Base-by-base conservation (phyloP, 116 monocot genomes). In the Trichopus zeylanicus region DNA sequence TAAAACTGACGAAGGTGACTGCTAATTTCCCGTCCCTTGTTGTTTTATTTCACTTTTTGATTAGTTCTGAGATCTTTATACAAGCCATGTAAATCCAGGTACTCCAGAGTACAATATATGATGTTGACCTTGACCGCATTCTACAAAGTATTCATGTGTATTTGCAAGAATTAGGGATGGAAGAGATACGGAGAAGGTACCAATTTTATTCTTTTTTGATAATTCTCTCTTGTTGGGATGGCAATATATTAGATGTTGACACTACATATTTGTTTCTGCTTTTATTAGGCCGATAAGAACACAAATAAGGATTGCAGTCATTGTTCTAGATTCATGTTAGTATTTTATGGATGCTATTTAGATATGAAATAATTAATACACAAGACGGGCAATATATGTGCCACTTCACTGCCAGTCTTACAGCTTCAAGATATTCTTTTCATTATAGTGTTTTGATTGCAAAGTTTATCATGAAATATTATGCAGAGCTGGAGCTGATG, bases 151-250 rank as follows among this genome's bases (percentile, higher is more conserved):
- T 98, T 61, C 98, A 98, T 66, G 64, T 98, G 11, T 98, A 98
- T 73, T 73, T 98, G 70, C 98, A 98, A 98, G 91, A 98, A 26
- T 69, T 98, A 27, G 98, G 98, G 39, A 98, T 98, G 98, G 98
- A 98, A 75, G 98, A 98, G 71, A 98, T 98, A 54, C 53, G 91
- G 29, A 84, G 80, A 71, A 87, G 98, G 98, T 98, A 24, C 18
- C 25, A 30, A 51, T 68, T n/a, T 39, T 57, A 5, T 29, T 63
- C 8, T 19, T 68, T 56, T 67, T 23, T 26, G 53, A 39, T 63
- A 22, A 4, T 33, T 4, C 16, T 8, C 0, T 32, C n/a, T 57
- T 57, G 8, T n/a, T n/a, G n/a, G n/a, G n/a, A n/a, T n/a, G n/a
- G n/a, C n/a, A n/a, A n/a, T n/a, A n/a, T n/a, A n/a, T n/a, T n/a